Evolutionary conservation across 306 rosid genomes (phyloP).

Genomic region (Hippophae gyantsensis): DNA sequence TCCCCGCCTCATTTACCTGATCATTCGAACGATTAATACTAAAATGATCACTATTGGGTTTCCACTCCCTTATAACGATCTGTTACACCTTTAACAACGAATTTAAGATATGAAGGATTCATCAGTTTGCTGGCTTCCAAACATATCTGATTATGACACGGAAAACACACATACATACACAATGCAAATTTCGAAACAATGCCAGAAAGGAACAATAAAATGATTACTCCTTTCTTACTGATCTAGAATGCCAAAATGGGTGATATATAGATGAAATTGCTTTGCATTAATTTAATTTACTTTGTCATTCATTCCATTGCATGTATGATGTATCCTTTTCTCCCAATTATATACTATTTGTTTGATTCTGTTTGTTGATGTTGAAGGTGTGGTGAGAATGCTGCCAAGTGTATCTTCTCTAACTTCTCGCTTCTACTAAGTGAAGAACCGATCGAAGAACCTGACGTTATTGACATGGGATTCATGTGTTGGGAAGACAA

Average conservation of each 20-base stretch:
- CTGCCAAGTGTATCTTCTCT: slow-evolving; percentile 62
- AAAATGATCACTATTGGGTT: no score
- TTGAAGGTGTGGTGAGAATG: slow-evolving; percentile 67
- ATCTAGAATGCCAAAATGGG: no score
- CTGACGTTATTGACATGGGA: slow-evolving; percentile 56
- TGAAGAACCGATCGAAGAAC: slow-evolving; percentile 60
- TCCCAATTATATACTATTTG: not conserved
- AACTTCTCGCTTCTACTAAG: slow-evolving; percentile 62
- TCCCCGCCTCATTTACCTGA: not conserved
- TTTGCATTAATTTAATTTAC: not conserved
- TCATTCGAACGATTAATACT: no score
- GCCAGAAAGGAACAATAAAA: no score
- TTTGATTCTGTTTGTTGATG: slow-evolving; percentile 14
- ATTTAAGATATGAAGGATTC: no score
- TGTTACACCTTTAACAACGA: no score
- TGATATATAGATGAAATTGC: not conserved
- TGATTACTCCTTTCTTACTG: no score
- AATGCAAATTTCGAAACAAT: no score
- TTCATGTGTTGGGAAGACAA: slow-evolving; percentile 42
- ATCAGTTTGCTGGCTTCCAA: no score
- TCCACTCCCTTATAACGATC: no score
- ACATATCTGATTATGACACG: no score
- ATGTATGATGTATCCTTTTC: not conserved
- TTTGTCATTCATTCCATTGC: not conserved
- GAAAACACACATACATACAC: no score